These are phyloP conservation scores for Chloris gayana DNA, from an alignment of 176 grass and related monocot genomes.

Conservation along the genomic window DNA sequence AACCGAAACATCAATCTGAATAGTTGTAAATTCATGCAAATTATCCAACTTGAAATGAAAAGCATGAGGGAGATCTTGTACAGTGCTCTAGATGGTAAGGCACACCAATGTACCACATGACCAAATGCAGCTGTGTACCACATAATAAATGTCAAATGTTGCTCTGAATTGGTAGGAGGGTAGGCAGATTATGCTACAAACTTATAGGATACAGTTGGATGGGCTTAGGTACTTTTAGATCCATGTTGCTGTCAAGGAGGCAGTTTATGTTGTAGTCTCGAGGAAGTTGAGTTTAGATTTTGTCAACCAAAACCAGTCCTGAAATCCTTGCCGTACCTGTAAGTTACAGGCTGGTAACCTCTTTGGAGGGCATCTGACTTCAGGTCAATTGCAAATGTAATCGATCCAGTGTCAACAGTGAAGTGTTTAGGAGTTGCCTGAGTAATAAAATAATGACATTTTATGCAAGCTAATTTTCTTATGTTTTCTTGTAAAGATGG, in stretches of 20 bases:
- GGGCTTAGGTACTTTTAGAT: neutral
- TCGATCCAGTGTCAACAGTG: neutral
- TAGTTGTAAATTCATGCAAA: slow-evolving; percentile 1
- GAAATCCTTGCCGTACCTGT: neutral
- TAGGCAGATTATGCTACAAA: neutral
- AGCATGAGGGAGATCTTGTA: neutral
- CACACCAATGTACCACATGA: neutral
- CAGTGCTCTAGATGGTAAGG: neutral
- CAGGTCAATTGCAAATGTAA: slow-evolving; percentile 8
- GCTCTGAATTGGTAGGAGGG: neutral
- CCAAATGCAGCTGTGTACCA: neutral
- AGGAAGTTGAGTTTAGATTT: neutral
- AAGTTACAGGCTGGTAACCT: too few relatives aligned
- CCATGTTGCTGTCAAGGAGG: neutral
- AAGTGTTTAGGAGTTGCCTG: neutral
- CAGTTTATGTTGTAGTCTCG: neutral
- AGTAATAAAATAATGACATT: too few relatives aligned
- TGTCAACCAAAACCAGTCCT: neutral
- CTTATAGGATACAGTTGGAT: neutral
- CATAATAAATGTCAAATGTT: too few relatives aligned
- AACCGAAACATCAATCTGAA: neutral
- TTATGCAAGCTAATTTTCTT: neutral
- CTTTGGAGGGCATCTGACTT: neutral
- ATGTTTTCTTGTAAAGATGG: neutral
- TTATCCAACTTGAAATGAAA: neutral